Evolutionary conservation across 2,329 filamentous ascomycete genomes (phyloP).

Genomic region (Harringtonia lauricola): DNA sequence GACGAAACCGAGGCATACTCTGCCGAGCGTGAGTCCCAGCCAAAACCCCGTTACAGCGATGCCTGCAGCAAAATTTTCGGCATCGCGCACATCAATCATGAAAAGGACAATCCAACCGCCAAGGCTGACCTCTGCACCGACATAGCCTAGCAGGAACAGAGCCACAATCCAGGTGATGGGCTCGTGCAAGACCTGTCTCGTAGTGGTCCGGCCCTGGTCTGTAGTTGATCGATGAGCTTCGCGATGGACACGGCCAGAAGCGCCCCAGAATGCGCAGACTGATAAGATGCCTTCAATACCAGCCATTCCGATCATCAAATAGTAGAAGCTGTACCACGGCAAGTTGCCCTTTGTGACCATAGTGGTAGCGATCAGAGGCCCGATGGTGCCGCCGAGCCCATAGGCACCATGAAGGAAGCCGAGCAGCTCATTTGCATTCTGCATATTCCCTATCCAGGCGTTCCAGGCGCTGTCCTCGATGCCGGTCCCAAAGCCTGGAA

Average conservation of each 20-base stretch:
- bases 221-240: conserved; percentile 18
- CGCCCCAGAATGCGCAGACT: conserved; percentile 49
- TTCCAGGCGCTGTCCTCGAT: conserved; percentile 51
- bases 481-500: conserved; percentile 63
- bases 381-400: conserved; percentile 58
- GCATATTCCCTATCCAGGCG: conserved; percentile 59
- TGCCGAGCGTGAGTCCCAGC: conserved; percentile 68
- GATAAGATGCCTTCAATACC: conserved; percentile 43
- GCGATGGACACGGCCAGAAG: conserved; percentile 47
- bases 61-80: conserved; percentile 58
- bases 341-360: conserved; percentile 54
- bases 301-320: conserved; percentile 55
- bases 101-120: conserved; percentile 72
- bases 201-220: conserved; percentile 32
- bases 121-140: conserved; percentile 58
- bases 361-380: conserved; percentile 59
- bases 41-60: conserved; percentile 74
- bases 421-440: conserved; percentile 59
- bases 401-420: conserved; percentile 65
- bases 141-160: conserved; percentile 66
- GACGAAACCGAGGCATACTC: conserved; percentile 63
- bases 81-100: conserved; percentile 69
- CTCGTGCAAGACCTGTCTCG: conserved; percentile 29
- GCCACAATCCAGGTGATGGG: conserved; percentile 62
- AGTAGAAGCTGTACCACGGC: conserved; percentile 66